Evolutionary conservation across 176 grass and related monocot species (phyloP), one percentile per base, ranked within the genome.

Genomic region (Paspalum vaginatum): DNA sequence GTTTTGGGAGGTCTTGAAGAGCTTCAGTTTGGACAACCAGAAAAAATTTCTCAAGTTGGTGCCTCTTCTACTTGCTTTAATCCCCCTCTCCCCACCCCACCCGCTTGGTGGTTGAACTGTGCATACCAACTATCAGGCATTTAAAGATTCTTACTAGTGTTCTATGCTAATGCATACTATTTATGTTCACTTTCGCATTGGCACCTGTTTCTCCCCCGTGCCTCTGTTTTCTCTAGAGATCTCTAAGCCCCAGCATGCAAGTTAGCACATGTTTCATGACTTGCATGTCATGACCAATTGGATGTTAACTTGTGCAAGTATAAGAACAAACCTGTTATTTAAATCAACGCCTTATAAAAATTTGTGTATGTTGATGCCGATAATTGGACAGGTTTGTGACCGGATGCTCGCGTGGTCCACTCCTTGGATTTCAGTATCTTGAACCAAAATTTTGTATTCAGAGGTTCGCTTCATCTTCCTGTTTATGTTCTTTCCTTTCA

Each of bases 371-470:
- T 18, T 61, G 38, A 64, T 63, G 44, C 46, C 43, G 52, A 59
- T 76, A 72, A 74, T 61, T 88, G 69, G 70, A 49, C 81, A 98
- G 96, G 84, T 99, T 99, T 86, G 96, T 95, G 52, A 99, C 96
- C 15, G 96, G 96, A 79, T 99, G 96, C 81, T 99, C 96, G 87
- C 91, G 96, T 77, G 96, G 96, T 4, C 96, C 96, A 49, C 93
- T 99, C 77, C 92, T 95, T 59, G 96, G 96, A 75, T 99, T 99
- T 78, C 91, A 99, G 76, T 95, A 93, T 83, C 92, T 99, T 17
- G 96, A 99, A 76, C 96, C 96, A 12, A 95, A 95, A 74, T 99
- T 99, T 69, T 99, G 96, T 86, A 99, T 99, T 76, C 96, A 95
- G 59, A 95, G 96, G 96, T 99, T 86, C 9, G 5, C 48, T 79